A percentile compares a stretch with the other conserved stretches of the same genome.
Conservation (phyloP, 176 grass and related monocot genomes). For the bread wheat (Triticum aestivum) region IWGSC_CS_RefSeq_v2.1 NC_057805.1:482837173-482837672, state of each 20-base stretch:
- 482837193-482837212: not conserved
- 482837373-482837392: too few species aligned
- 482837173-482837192: not conserved
- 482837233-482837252: not conserved
- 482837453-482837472: not conserved
- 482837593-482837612: slow-evolving; percentile 96
- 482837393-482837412: too few species aligned
- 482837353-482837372: too few species aligned
- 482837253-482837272: not conserved
- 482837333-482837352: too few species aligned
- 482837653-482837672: slow-evolving; percentile 59
- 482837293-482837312: too few species aligned
- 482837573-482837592: slow-evolving; percentile 88
- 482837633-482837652: slow-evolving; percentile 81
- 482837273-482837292: not conserved
- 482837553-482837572: slow-evolving; percentile 75
- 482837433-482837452: too few species aligned
- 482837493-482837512: slow-evolving; percentile 6
- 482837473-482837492: slow-evolving; percentile 3
- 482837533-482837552: slow-evolving; percentile 89
- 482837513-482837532: slow-evolving; percentile 32
- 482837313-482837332: too few species aligned
- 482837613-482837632: slow-evolving; percentile 98
- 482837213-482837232: not conserved
- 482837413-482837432: too few species aligned